A percentile compares a stretch with the other conserved stretches of the same genome.
Evolutionary conservation across 768 basidiomycete species (phyloP).

Genomic region (Rickenella mellea): DNA sequence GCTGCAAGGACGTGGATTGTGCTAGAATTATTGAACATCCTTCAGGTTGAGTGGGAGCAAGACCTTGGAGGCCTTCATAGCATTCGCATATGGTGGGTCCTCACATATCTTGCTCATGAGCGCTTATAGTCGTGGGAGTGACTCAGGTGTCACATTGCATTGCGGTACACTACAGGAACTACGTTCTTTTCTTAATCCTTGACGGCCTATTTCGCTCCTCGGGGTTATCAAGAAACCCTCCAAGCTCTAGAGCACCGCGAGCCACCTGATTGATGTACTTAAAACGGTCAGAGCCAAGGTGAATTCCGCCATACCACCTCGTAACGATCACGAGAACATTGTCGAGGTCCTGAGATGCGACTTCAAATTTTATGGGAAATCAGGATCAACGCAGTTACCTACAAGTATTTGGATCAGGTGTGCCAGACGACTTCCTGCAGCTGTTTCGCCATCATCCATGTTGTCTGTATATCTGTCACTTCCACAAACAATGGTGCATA

Average conservation of each 20-base stretch:
- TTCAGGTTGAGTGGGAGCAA: too few species aligned
- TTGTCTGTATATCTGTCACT: slow-evolving; percentile 49
- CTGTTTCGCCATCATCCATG: slow-evolving; percentile 90
- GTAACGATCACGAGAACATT: slow-evolving; percentile 89
- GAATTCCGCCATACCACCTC: slow-evolving; percentile 88
- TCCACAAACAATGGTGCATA: not conserved
- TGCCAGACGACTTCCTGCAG: slow-evolving; percentile 83
- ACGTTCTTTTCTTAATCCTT: not conserved
- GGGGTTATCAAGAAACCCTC: slow-evolving; percentile 66
- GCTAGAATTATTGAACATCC: slow-evolving; percentile 48
- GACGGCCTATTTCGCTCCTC: slow-evolving; percentile 15
- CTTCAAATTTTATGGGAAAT: not conserved
- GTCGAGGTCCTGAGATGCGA: slow-evolving; percentile 49
- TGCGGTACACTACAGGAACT: too few species aligned
- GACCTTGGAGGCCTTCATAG: too few species aligned
- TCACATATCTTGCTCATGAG: too few species aligned
- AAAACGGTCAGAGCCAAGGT: slow-evolving; percentile 81
- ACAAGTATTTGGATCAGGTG: slow-evolving; percentile 88
- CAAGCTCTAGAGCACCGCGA: slow-evolving; percentile 78
- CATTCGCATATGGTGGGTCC: too few species aligned
- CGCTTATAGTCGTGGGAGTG: too few species aligned
- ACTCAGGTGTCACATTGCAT: too few species aligned
- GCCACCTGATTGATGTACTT: slow-evolving; percentile 96
- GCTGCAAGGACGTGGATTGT: not conserved
- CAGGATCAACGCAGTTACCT: slow-evolving; percentile 11